A percentile compares a stretch with the other conserved stretches of the same genome.
phyloP scores from a whole-genome alignment of 148 eudicot genomes.

The Bassia scoparia region DNA sequence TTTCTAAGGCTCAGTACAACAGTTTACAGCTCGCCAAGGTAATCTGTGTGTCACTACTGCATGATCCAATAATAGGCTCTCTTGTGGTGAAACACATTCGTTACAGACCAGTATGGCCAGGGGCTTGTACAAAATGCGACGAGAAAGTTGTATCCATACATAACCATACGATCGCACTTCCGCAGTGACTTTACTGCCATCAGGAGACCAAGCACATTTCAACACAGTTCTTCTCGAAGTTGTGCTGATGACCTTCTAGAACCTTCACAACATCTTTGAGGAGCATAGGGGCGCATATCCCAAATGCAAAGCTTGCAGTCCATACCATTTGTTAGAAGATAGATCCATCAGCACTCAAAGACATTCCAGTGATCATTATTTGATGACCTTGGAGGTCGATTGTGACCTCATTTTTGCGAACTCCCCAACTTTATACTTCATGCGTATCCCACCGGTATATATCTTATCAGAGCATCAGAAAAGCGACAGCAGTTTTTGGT shows the following conservation, averaged over 20 bases:
- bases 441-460: conserved; percentile 82
- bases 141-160: conserved; percentile 87
- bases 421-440: conserved; percentile 92
- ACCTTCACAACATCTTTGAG: conserved; percentile 92
- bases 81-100: conserved; percentile 83
- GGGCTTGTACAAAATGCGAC: conserved; percentile 83
- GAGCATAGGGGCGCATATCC: conserved; percentile 99
- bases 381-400: conserved; percentile 93
- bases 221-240: conserved; percentile 87
- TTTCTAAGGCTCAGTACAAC: neutral
- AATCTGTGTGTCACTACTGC: conserved; percentile 97
- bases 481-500: conserved; percentile 92
- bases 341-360: conserved; percentile 94
- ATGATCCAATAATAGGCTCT: conserved; percentile 85
- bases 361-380: conserved; percentile 93
- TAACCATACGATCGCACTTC: conserved; percentile 96
- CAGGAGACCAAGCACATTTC: conserved; percentile 93
- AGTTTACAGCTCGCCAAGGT: conserved; percentile 72
- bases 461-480: conserved; percentile 96
- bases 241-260: conserved; percentile 92
- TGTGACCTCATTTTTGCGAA: conserved; percentile 82
- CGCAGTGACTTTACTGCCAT: conserved; percentile 96
- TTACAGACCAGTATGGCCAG: conserved; percentile 94
- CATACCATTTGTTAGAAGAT: conserved; percentile 90
- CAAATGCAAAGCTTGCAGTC: conserved; percentile 83